Conservation (phyloP, 2,329 filamentous ascomycete species). For the Colletotrichum truncatum region DNA sequence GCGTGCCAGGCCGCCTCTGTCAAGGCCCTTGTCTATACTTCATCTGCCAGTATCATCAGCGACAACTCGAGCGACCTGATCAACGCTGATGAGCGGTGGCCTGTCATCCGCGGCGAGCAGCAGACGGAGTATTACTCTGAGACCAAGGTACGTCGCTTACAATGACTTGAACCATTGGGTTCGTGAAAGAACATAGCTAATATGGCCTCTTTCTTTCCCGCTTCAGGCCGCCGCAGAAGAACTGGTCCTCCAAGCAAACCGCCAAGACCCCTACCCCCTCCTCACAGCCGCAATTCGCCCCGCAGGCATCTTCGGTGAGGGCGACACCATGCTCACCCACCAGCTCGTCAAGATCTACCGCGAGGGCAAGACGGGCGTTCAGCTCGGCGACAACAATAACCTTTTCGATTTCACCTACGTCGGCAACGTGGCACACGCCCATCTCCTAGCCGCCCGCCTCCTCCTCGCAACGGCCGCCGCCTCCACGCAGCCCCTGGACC, state of each 20-base stretch:
- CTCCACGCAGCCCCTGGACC: slow-evolving; percentile 70
- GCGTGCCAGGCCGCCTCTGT: slow-evolving; percentile 77
- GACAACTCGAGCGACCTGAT: slow-evolving; percentile 82
- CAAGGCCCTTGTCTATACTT: slow-evolving; percentile 89
- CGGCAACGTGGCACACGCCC: slow-evolving; percentile 75
- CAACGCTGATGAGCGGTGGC: slow-evolving; percentile 87
- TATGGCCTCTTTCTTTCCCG: too few species aligned
- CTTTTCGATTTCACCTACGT: slow-evolving; percentile 73
- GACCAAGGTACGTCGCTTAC: slow-evolving; percentile 83
- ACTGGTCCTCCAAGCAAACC: slow-evolving; percentile 81
- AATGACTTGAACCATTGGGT: too few species aligned
- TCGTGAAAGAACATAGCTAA: too few species aligned
- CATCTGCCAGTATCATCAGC: slow-evolving; percentile 85
- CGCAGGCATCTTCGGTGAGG: slow-evolving; percentile 90
- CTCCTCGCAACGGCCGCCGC: slow-evolving; percentile 67
- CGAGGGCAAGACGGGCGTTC: slow-evolving; percentile 75
- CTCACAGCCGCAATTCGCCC: slow-evolving; percentile 85
- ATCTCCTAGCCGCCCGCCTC: slow-evolving; percentile 81
- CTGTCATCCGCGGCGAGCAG: slow-evolving; percentile 74
- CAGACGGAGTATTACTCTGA: slow-evolving; percentile 88
- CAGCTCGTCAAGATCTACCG: slow-evolving; percentile 78
- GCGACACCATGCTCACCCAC: slow-evolving; percentile 80
- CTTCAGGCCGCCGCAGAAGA: slow-evolving; percentile 79
- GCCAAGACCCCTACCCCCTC: slow-evolving; percentile 61
- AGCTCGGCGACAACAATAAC: slow-evolving; percentile 78